phyloP scores from a whole-genome alignment of 2,329 filamentous ascomycete species.

The Tolypocladium sp. region DNA sequence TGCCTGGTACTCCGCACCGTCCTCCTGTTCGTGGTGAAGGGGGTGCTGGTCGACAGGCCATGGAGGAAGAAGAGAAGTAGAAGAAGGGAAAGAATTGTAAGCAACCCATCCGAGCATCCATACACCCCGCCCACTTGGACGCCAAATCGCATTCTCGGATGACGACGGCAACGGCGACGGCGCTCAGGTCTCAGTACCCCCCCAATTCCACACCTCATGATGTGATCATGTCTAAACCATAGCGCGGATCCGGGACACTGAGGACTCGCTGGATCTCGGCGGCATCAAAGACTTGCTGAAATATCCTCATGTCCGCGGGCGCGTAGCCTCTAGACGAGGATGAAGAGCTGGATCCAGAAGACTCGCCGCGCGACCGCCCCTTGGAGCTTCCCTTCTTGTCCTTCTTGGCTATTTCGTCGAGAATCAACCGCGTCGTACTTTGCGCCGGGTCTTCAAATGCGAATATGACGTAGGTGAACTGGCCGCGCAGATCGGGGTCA shows the following conservation, averaged over 20 bases:
- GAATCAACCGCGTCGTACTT: conserved; percentile 43
- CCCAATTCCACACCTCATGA: conserved; percentile 13
- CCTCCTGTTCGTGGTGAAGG: not conserved
- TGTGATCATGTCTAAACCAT: conserved; percentile 43
- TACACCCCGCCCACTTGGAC: not conserved
- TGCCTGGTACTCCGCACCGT: not conserved
- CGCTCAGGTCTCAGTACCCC: not conserved
- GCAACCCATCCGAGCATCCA: not conserved
- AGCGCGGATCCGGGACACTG: conserved; percentile 43
- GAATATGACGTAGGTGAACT: conserved; percentile 54
- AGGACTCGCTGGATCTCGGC: conserved; percentile 40
- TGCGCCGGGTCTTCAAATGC: conserved; percentile 51
- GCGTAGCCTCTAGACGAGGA: conserved; percentile 17
- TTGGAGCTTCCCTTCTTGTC: conserved; percentile 24
- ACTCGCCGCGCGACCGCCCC: conserved; percentile 21
- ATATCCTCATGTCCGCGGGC: conserved; percentile 42
- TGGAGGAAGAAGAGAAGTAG: not conserved
- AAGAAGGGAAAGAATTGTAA: not conserved
- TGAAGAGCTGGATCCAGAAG: conserved; percentile 17
- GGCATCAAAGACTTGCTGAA: conserved; percentile 40
- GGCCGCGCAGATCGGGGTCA: conserved; percentile 52
- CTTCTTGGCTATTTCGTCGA: conserved; percentile 48
- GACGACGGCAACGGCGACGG: not conserved
- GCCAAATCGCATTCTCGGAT: not conserved
- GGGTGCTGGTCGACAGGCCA: not conserved